Percentiles rank a stretch among this genome's conserved stretches.
Evolutionary conservation across 1,284 basidiomycete genomes (phyloP).

Genomic region (Leccinum pallidistipes): DNA sequence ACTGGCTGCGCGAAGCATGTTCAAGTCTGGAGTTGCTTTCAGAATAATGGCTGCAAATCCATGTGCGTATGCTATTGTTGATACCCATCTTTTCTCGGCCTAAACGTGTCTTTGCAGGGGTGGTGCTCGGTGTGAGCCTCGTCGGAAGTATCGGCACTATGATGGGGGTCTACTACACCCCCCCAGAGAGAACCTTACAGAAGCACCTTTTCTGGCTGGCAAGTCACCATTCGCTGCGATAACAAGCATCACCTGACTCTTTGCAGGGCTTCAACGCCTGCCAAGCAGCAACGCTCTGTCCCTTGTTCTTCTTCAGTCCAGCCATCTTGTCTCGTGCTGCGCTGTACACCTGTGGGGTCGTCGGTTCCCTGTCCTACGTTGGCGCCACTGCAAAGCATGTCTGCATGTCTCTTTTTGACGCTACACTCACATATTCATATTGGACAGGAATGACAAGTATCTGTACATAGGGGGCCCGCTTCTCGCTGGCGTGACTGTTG

Average conservation of each 20-base stretch:
- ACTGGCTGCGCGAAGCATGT: constrained; percentile 74
- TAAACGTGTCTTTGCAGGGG: constrained; percentile 46
- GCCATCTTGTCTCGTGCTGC: constrained; percentile 88
- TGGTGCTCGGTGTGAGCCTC: constrained; percentile 82
- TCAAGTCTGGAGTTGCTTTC: constrained; percentile 72
- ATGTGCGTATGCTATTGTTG: constrained; percentile 46
- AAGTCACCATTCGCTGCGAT: constrained; percentile 29
- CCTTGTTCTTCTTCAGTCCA: constrained; percentile 84
- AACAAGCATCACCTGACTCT: constrained; percentile 8
- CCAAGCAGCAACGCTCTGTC: constrained; percentile 83
- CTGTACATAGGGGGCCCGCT: constrained; percentile 84
- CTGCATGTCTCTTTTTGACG: background rate
- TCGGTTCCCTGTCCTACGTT: constrained; percentile 83
- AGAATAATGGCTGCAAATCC: constrained; percentile 87
- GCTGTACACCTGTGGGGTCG: constrained; percentile 84
- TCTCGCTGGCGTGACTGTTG: constrained; percentile 83
- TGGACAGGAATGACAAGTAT: constrained; percentile 74
- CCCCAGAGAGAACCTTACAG: constrained; percentile 68
- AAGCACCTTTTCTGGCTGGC: constrained; percentile 81
- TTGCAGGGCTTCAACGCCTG: constrained; percentile 80
- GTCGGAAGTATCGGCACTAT: constrained; percentile 76
- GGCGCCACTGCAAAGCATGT: constrained; percentile 83
- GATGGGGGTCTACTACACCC: constrained; percentile 75
- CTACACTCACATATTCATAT: constrained; percentile 1
- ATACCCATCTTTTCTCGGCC: background rate